phyloP scores from a whole-genome alignment of 2,329 filamentous ascomycete species.

The Phaeoacremonium minimum region DNA sequence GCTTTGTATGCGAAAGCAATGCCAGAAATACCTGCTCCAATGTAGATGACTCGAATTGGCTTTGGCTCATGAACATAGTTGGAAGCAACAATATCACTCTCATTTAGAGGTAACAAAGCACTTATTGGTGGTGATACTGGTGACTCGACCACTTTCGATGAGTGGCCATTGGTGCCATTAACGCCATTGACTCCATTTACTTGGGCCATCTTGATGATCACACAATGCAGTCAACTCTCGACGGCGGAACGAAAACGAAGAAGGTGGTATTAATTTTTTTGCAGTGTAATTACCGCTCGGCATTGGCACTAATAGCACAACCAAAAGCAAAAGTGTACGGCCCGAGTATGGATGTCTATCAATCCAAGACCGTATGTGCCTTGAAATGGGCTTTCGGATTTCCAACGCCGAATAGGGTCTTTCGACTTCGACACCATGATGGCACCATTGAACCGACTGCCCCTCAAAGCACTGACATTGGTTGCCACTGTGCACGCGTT shows the following conservation, averaged over 20 bases:
- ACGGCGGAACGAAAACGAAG: too few relatives aligned
- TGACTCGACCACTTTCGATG: not conserved
- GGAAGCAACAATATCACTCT: conserved; percentile 3
- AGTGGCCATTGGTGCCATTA: not conserved
- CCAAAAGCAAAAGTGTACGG: too few relatives aligned
- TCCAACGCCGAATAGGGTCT: not conserved
- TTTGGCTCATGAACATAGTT: conserved; percentile 9
- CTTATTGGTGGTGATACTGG: conserved; percentile 3
- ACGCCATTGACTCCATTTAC: not conserved
- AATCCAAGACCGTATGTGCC: too few relatives aligned
- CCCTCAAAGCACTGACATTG: too few relatives aligned
- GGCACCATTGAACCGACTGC: not conserved
- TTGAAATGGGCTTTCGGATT: too few relatives aligned
- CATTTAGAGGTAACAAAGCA: conserved; percentile 5
- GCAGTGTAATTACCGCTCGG: too few relatives aligned
- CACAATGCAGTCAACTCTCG: too few relatives aligned
- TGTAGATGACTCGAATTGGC: conserved; percentile 11
- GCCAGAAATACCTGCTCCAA: conserved; percentile 13
- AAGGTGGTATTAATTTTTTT: too few relatives aligned
- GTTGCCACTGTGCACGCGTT: too few relatives aligned
- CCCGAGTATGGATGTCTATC: too few relatives aligned
- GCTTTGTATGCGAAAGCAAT: conserved; percentile 9
- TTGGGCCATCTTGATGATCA: not conserved
- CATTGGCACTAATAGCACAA: too few relatives aligned
- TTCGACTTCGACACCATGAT: not conserved